These are phyloP conservation scores for Xylaria multiplex DNA, from an alignment of 2,329 filamentous ascomycete species.

Conservation along the genomic window DNA sequence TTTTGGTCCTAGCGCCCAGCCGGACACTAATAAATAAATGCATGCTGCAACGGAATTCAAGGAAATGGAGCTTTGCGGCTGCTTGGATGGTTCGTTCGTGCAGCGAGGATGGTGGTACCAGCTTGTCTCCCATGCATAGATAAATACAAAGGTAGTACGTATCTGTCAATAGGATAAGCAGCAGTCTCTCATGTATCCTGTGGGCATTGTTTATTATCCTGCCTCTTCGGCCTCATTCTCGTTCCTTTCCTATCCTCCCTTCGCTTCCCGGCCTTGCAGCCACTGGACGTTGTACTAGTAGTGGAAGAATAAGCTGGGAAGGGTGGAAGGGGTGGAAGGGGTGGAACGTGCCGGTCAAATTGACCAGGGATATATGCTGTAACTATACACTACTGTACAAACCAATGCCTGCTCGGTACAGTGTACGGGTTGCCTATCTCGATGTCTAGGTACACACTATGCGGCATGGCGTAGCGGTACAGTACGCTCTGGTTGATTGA, in stretches of 20 bases:
- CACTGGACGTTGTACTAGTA: slow-evolving; percentile 18
- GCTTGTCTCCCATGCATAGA: slow-evolving; percentile 32
- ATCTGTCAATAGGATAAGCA: neutral
- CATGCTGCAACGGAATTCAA: slow-evolving; percentile 41
- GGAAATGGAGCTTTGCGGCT: slow-evolving; percentile 48
- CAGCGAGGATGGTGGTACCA: slow-evolving; percentile 37
- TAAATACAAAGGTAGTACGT: slow-evolving; percentile 28
- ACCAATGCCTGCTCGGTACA: slow-evolving; percentile 9
- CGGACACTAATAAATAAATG: slow-evolving; percentile 40
- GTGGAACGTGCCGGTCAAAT: slow-evolving; percentile 31
- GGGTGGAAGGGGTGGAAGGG: slow-evolving; percentile 26
- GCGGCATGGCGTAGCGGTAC: slow-evolving; percentile 1
- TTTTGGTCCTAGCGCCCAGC: slow-evolving; percentile 46
- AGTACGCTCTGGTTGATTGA: neutral
- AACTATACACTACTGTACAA: neutral
- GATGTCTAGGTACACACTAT: slow-evolving; percentile 5
- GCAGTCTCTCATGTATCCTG: slow-evolving; percentile 20
- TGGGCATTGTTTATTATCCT: slow-evolving; percentile 27
- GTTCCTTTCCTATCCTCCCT: slow-evolving; percentile 30
- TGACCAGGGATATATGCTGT: slow-evolving; percentile 18
- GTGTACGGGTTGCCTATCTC: slow-evolving; percentile 8
- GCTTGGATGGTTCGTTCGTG: slow-evolving; percentile 46
- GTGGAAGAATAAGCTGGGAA: slow-evolving; percentile 31
- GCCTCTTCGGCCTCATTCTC: slow-evolving; percentile 36
- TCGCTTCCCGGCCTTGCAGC: slow-evolving; percentile 38